These are phyloP conservation scores for Aspergillus homomorphus DNA, from an alignment of 495 filamentous ascomycete species.

Conservation along the genomic window DNA sequence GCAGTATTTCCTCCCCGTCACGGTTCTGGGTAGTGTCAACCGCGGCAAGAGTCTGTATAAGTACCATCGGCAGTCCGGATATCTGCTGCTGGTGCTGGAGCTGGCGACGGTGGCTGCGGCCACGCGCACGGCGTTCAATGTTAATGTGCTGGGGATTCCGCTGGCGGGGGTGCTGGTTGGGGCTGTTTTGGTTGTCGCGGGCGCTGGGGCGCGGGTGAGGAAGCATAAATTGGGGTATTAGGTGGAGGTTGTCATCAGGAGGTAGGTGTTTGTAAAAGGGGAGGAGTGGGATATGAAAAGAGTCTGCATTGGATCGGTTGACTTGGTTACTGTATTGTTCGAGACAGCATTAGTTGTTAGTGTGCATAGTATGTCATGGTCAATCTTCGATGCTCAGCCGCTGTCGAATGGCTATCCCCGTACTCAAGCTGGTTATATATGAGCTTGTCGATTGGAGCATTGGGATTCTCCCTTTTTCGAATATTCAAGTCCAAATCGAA, in stretches of 20 bases:
- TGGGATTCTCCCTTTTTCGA: too few species aligned
- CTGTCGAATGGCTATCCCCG: too few species aligned
- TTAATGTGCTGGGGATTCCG: conserved; percentile 60
- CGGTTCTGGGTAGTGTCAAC: conserved; percentile 70
- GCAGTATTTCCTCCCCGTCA: conserved; percentile 64
- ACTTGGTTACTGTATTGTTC: too few species aligned
- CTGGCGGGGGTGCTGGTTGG: conserved; percentile 68
- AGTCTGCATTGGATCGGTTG: too few species aligned
- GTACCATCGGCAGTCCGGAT: conserved; percentile 81
- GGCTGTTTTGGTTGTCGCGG: conserved; percentile 58
- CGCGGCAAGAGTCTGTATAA: conserved; percentile 83
- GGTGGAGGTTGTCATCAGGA: neutral
- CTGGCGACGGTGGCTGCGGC: conserved; percentile 73
- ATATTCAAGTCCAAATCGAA: too few species aligned
- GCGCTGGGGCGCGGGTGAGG: conserved; percentile 74
- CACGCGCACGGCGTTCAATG: conserved; percentile 67
- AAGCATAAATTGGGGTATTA: conserved; percentile 73
- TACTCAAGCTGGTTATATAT: too few species aligned
- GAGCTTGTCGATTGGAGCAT: too few species aligned
- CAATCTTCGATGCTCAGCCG: too few species aligned
- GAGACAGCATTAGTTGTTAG: too few species aligned
- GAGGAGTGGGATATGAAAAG: too few species aligned
- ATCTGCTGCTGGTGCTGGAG: conserved; percentile 65
- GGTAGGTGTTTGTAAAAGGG: neutral
- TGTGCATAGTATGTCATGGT: too few species aligned